Base-by-base conservation (phyloP, 371 early-diverging fungal genomes). In the Haplosporangium sp. region DNA sequence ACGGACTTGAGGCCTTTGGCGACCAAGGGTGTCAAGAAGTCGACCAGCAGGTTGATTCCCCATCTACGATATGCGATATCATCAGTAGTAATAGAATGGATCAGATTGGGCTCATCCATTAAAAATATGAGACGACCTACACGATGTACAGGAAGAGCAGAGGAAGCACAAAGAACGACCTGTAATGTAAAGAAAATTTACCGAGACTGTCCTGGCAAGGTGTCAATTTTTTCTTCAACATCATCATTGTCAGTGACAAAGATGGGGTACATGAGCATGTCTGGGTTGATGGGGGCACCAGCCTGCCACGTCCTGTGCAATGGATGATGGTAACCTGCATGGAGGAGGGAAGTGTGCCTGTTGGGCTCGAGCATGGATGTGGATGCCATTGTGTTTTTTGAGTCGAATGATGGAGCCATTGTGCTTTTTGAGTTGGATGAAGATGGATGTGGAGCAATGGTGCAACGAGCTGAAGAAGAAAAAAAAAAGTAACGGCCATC, bases 151-250 rank as follows among this genome's bases (percentile, higher is more conserved):
- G 18, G 43, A 42, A 8, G n/a, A 23, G 18, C 41, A 14, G 5
- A 16, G 21, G 20, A 29, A 45, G 1, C 10, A 11, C 13, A 42
- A 23, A 11, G 13, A 48, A 14, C 14, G 20, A n/a, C n/a, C n/a
- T n/a, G 46, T 20, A 23, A 54, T 7, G 18, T 11, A 37, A 14
- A 48, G n/a, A 21, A 13, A 48, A 54, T 82, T 85, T 72, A 77
- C 86, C 96, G 93, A 76, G 91, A 92, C 82, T 95, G 95, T 47
- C 91, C 93, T n/a, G 99, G 99, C 67, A 98, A 82, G 5, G 95
- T 88, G 6, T 84, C 73, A 79, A 98, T 95, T 51, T 88, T 86
- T 50, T 91, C 93, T 37, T 87, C 90, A 16, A 69, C 69, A 67
- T 94, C 90, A 23, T 87, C 82, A 67, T 91, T 87, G 82, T 95